These are phyloP conservation scores for Paecilomyces sp. DNA, from an alignment of 2,329 filamentous ascomycete genomes.

Conservation along the genomic window DNA sequence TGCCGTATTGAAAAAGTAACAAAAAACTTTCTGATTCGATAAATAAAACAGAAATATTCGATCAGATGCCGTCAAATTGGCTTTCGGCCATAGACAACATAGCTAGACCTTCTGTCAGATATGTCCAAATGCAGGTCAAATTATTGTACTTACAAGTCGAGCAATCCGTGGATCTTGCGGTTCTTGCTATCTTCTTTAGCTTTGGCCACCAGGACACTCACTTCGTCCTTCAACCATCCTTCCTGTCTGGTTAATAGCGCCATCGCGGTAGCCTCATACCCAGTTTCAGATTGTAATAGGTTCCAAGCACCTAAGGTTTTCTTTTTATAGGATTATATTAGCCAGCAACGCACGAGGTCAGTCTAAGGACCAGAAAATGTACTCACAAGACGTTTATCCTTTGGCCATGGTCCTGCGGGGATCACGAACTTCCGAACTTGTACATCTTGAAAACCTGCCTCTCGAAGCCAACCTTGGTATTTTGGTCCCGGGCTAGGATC, in stretches of 20 bases:
- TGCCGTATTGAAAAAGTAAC: too few species aligned
- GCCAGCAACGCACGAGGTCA: too few species aligned
- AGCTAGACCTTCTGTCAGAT: neutral
- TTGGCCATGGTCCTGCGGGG: neutral
- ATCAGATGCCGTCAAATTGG: too few species aligned
- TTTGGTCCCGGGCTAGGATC: neutral
- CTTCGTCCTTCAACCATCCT: neutral
- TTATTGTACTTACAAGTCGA: neutral
- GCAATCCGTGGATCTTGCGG: neutral
- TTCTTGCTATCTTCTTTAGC: neutral
- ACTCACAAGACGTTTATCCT: neutral
- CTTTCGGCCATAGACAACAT: neutral
- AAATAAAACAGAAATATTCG: too few species aligned
- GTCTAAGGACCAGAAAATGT: neutral
- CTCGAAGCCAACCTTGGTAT: neutral
- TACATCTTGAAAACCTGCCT: neutral
- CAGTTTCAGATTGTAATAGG: neutral
- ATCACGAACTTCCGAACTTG: neutral
- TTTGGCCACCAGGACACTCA: neutral
- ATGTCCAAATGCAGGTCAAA: neutral
- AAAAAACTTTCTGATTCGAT: too few species aligned
- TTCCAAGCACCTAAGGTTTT: neutral
- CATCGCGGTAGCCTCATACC: neutral
- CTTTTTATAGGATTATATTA: neutral
- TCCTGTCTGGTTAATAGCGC: neutral